Conservation (phyloP, 2,329 filamentous ascomycete genomes). For the Phialophora chinensis region DNA sequence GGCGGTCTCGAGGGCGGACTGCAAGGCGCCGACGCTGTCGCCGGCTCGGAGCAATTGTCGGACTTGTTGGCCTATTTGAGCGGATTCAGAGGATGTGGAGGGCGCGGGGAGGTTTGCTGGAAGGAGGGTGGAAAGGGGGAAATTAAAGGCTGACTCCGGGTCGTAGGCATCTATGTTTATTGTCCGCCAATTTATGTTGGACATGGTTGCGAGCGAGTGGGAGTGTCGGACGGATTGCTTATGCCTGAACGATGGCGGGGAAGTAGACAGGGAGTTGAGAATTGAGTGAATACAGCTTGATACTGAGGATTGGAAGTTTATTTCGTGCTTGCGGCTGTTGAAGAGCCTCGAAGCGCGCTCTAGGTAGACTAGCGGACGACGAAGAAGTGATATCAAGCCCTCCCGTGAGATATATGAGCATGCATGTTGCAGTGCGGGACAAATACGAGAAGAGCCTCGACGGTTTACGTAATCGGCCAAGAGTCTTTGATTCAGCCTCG, state of each 20-base stretch:
- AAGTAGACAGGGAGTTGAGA: not conserved
- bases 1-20: conserved; percentile 81
- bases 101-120: conserved; percentile 72
- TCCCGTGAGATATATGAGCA: not conserved
- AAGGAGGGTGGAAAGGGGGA: conserved; percentile 82
- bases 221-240: conserved; percentile 3
- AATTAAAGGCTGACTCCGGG: conserved; percentile 89
- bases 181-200: conserved; percentile 73
- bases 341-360: not conserved
- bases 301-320: not conserved
- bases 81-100: conserved; percentile 76
- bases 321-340: not conserved
- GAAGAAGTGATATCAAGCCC: not conserved
- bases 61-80: conserved; percentile 78
- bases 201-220: conserved; percentile 43
- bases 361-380: not conserved
- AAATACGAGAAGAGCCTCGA: not conserved
- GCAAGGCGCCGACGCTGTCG: conserved; percentile 83
- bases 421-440: conserved; percentile 7
- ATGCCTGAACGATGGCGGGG: conserved; percentile 14
- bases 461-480: conserved; percentile 16
- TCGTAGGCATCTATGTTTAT: conserved; percentile 93
- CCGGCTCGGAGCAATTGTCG: conserved; percentile 85
- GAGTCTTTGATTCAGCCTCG: conserved; percentile 7
- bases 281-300: not conserved